Evolutionary conservation across 1,284 basidiomycete species (phyloP).

Genomic region (Paramarasmius palmivorus): DNA sequence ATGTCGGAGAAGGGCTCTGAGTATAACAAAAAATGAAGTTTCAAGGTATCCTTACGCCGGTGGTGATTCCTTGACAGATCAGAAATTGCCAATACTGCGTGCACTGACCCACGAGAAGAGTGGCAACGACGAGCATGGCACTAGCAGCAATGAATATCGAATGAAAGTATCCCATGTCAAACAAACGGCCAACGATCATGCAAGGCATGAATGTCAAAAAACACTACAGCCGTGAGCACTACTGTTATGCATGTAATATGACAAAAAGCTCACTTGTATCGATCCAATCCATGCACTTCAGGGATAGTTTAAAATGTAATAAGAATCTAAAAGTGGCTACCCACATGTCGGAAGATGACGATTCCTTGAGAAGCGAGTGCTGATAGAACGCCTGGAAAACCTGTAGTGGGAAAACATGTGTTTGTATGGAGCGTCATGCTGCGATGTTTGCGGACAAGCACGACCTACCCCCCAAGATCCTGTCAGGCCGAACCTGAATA

Average conservation of each 20-base stretch:
- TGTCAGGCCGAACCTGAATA: background rate
- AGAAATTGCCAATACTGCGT: conserved; percentile 61
- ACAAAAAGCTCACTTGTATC: conserved; percentile 45
- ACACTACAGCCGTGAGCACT: conserved; percentile 24
- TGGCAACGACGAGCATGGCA: conserved; percentile 44
- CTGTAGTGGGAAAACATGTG: conserved; percentile 11
- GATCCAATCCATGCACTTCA: conserved; percentile 77
- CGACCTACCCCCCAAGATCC: conserved; percentile 7
- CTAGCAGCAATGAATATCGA: conserved; percentile 45
- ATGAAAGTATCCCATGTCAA: conserved; percentile 60
- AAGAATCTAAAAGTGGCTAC: conserved; percentile 20
- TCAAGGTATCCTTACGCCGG: conserved; percentile 38
- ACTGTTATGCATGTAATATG: background rate
- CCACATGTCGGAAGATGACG: conserved; percentile 56
- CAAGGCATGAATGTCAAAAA: conserved; percentile 44
- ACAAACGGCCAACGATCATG: conserved; percentile 51
- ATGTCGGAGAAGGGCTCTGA: background rate
- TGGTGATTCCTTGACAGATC: conserved; percentile 52
- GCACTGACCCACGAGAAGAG: conserved; percentile 58
- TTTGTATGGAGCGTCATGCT: background rate
- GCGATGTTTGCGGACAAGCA: background rate
- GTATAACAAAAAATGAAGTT: background rate
- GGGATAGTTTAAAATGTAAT: conserved; percentile 1
- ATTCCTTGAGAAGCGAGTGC: conserved; percentile 35
- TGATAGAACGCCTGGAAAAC: conserved; percentile 52